These are phyloP conservation scores for Pseudogymnoascus sp. DNA, from an alignment of 2,329 filamentous ascomycete species.

Conservation along the genomic window DNA sequence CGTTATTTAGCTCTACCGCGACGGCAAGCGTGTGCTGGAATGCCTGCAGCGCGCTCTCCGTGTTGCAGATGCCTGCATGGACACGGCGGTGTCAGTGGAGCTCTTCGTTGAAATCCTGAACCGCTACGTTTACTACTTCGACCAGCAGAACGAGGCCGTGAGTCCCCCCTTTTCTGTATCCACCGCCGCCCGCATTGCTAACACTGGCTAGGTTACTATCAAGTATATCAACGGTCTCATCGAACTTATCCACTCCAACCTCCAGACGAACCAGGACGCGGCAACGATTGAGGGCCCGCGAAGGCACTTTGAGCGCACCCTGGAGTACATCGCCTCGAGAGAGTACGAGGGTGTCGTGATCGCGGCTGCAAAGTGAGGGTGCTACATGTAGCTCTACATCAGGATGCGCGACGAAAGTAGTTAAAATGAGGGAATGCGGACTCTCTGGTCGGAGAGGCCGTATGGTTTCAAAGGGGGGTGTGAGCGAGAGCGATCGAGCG, in stretches of 20 bases:
- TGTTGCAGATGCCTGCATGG: constrained; percentile 98
- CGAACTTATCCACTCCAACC: constrained; percentile 94
- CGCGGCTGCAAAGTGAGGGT: constrained; percentile 36
- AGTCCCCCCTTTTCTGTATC: constrained; percentile 26
- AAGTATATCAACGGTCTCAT: constrained; percentile 98
- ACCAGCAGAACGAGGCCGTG: constrained; percentile 95
- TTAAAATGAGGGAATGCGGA: not conserved
- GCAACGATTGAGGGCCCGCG: constrained; percentile 79
- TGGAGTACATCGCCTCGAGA: constrained; percentile 86
- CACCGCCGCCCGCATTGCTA: constrained; percentile 16
- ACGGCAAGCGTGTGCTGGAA: constrained; percentile 93
- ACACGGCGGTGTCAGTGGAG: constrained; percentile 92
- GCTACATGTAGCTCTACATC: not conserved
- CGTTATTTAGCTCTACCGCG: constrained; percentile 70
- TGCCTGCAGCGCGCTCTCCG: constrained; percentile 91
- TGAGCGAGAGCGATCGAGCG: not conserved
- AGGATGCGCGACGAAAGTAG: not conserved
- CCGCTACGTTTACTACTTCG: constrained; percentile 98
- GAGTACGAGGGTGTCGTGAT: constrained; percentile 85
- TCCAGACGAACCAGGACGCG: constrained; percentile 76
- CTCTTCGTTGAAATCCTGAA: constrained; percentile 98
- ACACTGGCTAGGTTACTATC: constrained; percentile 60
- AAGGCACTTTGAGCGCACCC: constrained; percentile 87
- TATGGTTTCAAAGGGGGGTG: not conserved
- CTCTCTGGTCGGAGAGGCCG: not conserved